Percentiles rank a stretch among this genome's conserved stretches.
Evolutionary conservation across 768 basidiomycete species (phyloP).

Genomic region (Russula vinacea): DNA sequence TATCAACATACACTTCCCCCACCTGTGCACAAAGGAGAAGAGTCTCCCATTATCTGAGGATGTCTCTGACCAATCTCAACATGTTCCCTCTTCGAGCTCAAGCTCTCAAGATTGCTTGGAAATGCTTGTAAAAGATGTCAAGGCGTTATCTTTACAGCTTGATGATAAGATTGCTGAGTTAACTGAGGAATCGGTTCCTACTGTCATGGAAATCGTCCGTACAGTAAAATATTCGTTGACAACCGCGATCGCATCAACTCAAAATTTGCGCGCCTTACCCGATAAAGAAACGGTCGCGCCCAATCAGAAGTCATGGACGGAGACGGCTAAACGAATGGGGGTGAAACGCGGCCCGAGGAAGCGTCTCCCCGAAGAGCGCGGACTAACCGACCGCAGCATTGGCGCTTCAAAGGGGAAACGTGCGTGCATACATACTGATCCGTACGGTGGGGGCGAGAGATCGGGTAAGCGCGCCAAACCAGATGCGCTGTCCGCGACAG

Average conservation of each 20-base stretch:
- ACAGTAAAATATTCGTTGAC: background rate
- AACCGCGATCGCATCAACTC: background rate
- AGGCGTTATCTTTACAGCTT: no score
- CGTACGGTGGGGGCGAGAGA: background rate
- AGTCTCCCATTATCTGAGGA: no score
- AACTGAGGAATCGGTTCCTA: background rate
- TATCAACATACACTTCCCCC: background rate
- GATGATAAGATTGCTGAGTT: no score
- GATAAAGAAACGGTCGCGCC: background rate
- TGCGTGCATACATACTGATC: background rate
- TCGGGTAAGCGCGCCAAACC: background rate
- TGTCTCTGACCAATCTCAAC: no score
- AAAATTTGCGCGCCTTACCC: background rate
- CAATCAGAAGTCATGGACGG: slow-evolving; percentile 1
- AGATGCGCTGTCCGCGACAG: background rate
- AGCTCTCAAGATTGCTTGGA: no score
- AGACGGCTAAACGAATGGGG: background rate
- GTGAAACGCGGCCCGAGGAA: no score
- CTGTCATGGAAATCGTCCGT: background rate
- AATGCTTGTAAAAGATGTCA: no score
- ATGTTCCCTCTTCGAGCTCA: no score
- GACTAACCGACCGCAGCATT: background rate
- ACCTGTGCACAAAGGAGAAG: background rate
- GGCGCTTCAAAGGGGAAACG: background rate
- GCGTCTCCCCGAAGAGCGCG: background rate